Evolutionary conservation across 2,329 filamentous ascomycete genomes (phyloP), one percentile per base, ranked within the genome.

Genomic region (Verticillium isaacii): DNA sequence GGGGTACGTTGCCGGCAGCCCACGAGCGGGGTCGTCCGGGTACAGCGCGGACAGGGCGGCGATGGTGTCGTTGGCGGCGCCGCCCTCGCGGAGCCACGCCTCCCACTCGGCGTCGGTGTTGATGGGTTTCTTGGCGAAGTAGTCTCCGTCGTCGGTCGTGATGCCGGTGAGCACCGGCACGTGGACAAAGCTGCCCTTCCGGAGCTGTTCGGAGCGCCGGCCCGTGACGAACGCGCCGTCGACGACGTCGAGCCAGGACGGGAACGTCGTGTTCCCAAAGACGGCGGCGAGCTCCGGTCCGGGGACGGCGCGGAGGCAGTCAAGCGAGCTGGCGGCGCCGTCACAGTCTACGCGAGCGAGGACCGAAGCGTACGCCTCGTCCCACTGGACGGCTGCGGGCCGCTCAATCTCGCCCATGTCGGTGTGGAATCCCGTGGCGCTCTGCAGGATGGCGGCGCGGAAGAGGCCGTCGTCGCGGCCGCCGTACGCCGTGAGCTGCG

Each of bases 71-170:
- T 67, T 67, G 62, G 66, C 63, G 1, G 69, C 60, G 15, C 63
- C 65, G 11, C 63, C 60, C 45, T 62, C 65, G 66, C 68, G 63
- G 17, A 83, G 71, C 58, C 72, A 75, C 19, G 70, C 68, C 54
- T 76, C 72, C 68, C 88, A 84, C 57, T 87, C 78, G 17, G 74
- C 78, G 12, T 78, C 82, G 1, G 80, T 85, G 12, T 78, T 82
- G 1, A 80, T 85, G 14, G 80, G 81, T 6, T 64, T 70, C 8
- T 80, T 78, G 0, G 78, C 81, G 67, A 88, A 89, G 1, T 77
- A 75, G 1, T 81, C 82, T 34, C 75, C 89, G 69, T 91, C 89
- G 66, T 91, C 88, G 1, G 81, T 82, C 70, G 89, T 90, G 36
- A 81, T 81, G 7, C 89, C 88, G 36, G 81, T 75, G 7, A 91